phyloP scores from a whole-genome alignment of 345 rosid species.

The Aurinia saxatilis region DNA sequence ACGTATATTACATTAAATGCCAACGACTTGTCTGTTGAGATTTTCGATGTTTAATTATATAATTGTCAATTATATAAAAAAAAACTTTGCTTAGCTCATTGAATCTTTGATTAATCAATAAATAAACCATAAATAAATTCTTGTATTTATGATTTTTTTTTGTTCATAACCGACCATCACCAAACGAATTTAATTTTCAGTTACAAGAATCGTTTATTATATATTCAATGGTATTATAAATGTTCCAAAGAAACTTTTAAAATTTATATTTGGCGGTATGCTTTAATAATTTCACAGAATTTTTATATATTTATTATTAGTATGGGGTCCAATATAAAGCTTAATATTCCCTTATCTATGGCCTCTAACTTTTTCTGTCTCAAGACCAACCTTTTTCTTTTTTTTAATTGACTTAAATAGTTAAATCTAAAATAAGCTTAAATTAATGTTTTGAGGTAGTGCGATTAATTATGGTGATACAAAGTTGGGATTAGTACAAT shows the following conservation, averaged over 20 bases:
- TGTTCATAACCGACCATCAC: not conserved
- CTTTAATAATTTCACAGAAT: conserved; percentile 22
- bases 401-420: not conserved
- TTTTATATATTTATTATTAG: not conserved
- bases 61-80: too few species aligned
- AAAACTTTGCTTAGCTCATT: too few species aligned
- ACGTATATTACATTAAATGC: conserved; percentile 23
- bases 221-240: not conserved
- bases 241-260: not conserved
- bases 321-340: conserved; percentile 32
- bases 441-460: not conserved
- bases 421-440: not conserved
- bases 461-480: conserved; percentile 25
- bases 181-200: not conserved
- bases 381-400: conserved; percentile 16
- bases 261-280: conserved; percentile 16
- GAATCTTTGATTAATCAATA: too few species aligned
- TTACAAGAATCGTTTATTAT: not conserved
- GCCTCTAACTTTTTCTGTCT: conserved; percentile 23
- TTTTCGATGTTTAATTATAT: conserved; percentile 20
- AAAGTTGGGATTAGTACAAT: not conserved
- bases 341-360: conserved; percentile 27
- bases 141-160: not conserved
- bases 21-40: conserved; percentile 17
- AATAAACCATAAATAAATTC: not conserved